Percentiles rank a stretch among this genome's conserved stretches.
phyloP scores from a whole-genome alignment of 2,329 filamentous ascomycete genomes.

The Pseudogymnoascus sp. region DNA sequence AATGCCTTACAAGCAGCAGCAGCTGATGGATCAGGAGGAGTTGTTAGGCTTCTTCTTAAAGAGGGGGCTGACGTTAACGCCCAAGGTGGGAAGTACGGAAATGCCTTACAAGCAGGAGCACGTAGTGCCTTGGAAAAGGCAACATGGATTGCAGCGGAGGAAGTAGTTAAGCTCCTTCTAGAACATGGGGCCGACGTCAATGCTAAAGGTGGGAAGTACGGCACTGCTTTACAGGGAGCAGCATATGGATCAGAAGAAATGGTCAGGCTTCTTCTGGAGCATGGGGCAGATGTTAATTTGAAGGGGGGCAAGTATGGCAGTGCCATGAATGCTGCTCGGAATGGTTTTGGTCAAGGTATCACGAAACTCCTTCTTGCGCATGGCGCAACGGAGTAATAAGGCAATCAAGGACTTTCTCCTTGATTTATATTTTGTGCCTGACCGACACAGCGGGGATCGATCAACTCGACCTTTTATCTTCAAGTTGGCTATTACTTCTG shows the following conservation, averaged over 20 bases:
- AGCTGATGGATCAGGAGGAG: no score
- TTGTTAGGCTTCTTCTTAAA: no score
- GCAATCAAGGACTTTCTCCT: neutral
- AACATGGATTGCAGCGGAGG: no score
- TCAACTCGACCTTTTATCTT: neutral
- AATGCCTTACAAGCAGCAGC: constrained; percentile 11
- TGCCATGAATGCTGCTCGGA: neutral
- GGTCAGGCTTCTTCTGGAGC: neutral
- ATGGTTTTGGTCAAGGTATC: neutral
- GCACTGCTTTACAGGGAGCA: constrained; percentile 14
- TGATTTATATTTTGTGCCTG: neutral
- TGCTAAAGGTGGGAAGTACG: neutral
- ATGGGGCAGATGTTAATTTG: constrained; percentile 6
- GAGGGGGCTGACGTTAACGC: no score
- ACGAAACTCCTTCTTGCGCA: neutral
- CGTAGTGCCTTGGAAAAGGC: no score
- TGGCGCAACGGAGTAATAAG: neutral
- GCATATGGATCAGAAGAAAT: constrained; percentile 5
- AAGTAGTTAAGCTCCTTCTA: constrained; percentile 14
- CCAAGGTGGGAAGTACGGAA: no score
- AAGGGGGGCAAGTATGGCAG: no score
- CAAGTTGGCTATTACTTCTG: neutral
- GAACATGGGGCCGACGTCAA: constrained; percentile 12
- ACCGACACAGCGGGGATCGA: neutral
- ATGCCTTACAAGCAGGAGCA: no score